Evolutionary conservation across 2,329 filamentous ascomycete species (phyloP), one percentile per base, ranked within the genome.

Genomic region (Escovopsis sp.): DNA sequence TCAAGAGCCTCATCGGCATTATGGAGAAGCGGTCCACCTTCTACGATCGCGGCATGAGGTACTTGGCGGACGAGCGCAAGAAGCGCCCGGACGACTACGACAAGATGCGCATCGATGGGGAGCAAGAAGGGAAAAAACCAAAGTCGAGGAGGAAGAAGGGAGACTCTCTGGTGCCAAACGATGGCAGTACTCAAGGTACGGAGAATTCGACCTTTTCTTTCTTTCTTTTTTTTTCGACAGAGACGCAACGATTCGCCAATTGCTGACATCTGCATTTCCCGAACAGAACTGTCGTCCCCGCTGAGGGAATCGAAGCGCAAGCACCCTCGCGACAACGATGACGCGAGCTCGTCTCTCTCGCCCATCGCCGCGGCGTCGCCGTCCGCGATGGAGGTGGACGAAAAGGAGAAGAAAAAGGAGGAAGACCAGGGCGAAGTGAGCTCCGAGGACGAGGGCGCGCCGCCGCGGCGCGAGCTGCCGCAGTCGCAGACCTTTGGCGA

Each of bases 401-500:
- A 72, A 36, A 76, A 75, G 51, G 50, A 58, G 5, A 68, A 67
- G 35, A 57, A 58, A 40, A 52, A 57, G 16, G 55, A 53, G 8
- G 62, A 60, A 7, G 64, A 67, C 7, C 61, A 60, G 7, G 64
- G 67, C 7, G 67, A 67, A 14, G 68, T 68, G 10, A 64, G 69
- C 41, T 71, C 64, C 27, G 66, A 75, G 48, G 75, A 80, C 45
- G 71, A 77, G 56, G 64, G 74, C 51, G 66, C 76, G 51, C 72
- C 74, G 44, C 70, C 79, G 54, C 70, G 71, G 47, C 71, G 74
- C 24, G 76, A 80, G 39, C 70, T 74, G 34, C 86, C 84, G 5
- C 81, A 88, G 45, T 79, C 80, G 54, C 84, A 94, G 61, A 88
- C 86, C 1, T 96, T 95, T 58, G 89, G 89, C 45, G 81, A 89